These are phyloP conservation scores for Colletotrichum shisoi DNA, from an alignment of 2,329 filamentous ascomycete genomes.

Conservation along the genomic window DNA sequence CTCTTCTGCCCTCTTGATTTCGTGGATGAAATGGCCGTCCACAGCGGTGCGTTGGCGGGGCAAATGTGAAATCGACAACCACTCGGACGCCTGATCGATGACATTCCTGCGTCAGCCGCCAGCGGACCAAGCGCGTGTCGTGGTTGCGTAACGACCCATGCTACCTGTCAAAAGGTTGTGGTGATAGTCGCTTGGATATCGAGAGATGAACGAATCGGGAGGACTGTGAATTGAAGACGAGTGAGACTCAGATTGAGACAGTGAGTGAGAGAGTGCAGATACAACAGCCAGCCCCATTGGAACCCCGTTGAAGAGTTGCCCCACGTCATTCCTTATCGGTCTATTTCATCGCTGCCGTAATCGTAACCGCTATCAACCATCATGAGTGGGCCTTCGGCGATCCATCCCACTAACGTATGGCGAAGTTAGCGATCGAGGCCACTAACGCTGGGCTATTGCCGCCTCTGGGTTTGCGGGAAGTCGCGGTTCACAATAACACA, in stretches of 20 bases:
- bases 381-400: conserved; percentile 13
- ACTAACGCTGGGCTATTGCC: conserved; percentile 22
- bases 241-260: background rate
- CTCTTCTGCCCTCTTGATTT: background rate
- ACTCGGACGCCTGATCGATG: background rate
- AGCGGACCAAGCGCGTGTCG: conserved; percentile 10
- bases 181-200: background rate
- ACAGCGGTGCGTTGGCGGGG: background rate
- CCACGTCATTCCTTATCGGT: background rate
- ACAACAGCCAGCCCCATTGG: background rate
- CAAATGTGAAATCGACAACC: background rate
- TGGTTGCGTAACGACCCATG: background rate
- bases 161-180: background rate
- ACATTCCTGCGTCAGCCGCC: background rate
- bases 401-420: conserved; percentile 25
- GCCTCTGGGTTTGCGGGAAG: conserved; percentile 21
- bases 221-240: background rate
- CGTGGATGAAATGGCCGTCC: background rate
- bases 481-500: conserved; percentile 39
- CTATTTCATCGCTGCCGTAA: background rate
- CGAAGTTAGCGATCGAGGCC: conserved; percentile 7
- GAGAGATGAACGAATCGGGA: too few species aligned
- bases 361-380: conserved; percentile 8
- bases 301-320: background rate
- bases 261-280: background rate